A percentile compares a stretch with the other conserved stretches of the same genome.
Evolutionary conservation across 1,284 basidiomycete species (phyloP).

Genomic region (Ganoderma sinense): DNA sequence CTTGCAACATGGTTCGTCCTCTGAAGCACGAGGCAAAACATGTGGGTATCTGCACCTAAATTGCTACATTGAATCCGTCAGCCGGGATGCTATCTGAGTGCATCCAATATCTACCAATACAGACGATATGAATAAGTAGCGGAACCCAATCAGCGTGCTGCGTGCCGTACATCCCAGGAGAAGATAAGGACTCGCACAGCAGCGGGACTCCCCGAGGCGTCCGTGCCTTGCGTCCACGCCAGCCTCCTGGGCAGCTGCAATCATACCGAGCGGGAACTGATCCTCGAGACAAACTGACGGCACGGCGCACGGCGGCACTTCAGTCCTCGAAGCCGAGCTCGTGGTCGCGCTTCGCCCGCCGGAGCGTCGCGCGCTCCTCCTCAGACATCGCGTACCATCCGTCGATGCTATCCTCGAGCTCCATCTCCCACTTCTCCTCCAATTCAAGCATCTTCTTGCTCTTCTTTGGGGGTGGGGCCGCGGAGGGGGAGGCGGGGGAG

Average conservation of each 20-base stretch:
- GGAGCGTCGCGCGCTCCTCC: slow-evolving; percentile 65
- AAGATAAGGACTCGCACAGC: background rate
- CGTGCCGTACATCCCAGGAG: background rate
- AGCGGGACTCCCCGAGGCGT: background rate
- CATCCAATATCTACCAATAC: background rate
- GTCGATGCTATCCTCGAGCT: slow-evolving; percentile 73
- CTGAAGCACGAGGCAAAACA: background rate
- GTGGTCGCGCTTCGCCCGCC: slow-evolving; percentile 65
- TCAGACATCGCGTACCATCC: slow-evolving; percentile 76
- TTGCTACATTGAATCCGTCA: background rate
- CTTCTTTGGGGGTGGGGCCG: slow-evolving; percentile 73
- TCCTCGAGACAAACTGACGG: background rate
- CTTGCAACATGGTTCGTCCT: background rate
- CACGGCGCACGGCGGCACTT: background rate
- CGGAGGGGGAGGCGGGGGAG: slow-evolving; percentile 73
- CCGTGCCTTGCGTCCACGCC: background rate
- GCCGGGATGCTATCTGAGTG: background rate
- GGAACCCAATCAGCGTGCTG: background rate
- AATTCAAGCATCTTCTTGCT: slow-evolving; percentile 77
- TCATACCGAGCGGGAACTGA: too few species aligned
- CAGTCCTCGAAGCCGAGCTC: slow-evolving; percentile 59
- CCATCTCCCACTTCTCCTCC: slow-evolving; percentile 82
- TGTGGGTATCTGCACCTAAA: background rate
- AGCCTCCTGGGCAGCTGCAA: too few species aligned
- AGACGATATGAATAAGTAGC: background rate